Evolutionary conservation across 139 green algal genomes (phyloP), one percentile per base, ranked within the genome.

Genomic region (Chlorella ohadii): DNA sequence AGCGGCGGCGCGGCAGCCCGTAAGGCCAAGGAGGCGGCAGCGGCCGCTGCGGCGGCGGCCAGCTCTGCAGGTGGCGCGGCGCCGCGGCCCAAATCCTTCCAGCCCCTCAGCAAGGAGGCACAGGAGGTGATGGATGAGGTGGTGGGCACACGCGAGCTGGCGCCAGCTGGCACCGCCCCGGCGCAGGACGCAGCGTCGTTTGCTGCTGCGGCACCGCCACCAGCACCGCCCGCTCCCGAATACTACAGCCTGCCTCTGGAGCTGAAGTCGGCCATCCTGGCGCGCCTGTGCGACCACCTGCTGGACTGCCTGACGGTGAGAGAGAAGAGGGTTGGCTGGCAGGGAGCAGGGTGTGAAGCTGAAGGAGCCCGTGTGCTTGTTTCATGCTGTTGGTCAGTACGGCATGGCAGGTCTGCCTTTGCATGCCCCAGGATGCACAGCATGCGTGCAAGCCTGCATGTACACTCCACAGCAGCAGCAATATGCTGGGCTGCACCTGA

Each of bases 201-300:
- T 72, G 63, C 23, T 17, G 33, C 59, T 19, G 56, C 25, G 41
- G 38, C 28, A 25, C 76, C 33, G 39, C 74, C 20, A 64, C 83
- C 19, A 55, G 51, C 85, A 1, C 57, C 74, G 9, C 87, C 16
- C 67, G 33, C 83, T 11, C 39, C 72, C 25, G 92, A 95, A 44
- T 94, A 89, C 86, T 89, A 91, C 79, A 44, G 75, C 6, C 81
- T 95, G 64, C 83, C 85, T 2, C 34, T 87, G 55, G 79, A 41
- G n/a, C 61, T 72, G 13, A 90, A 93, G 81, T 90, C 89, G 0
- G 71, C 81, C 15, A 83, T 96, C 23, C 84, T 96, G 61, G 72
- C 76, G 2, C 78, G 80, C 5, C 82, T 96, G 81, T 88, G 81
- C 27, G 87, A 94, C 59, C 74, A 91, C 73, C 78, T 94, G 73